Conservation (phyloP, 2,329 filamentous ascomycete species). For the Trichoderma hamatum region DNA sequence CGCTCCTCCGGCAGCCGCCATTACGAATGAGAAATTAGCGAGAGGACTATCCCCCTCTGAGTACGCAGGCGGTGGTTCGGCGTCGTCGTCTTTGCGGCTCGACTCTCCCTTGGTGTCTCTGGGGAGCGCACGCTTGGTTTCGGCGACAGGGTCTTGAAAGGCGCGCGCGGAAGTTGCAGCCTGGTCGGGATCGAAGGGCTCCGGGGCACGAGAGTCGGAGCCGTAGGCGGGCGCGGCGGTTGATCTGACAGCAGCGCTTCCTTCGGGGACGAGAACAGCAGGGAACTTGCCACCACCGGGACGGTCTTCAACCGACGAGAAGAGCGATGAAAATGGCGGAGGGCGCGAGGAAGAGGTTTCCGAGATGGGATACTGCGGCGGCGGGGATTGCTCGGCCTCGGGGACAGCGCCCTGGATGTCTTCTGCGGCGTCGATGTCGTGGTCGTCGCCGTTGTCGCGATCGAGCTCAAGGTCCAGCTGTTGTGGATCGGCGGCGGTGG, state of each 20-base stretch:
- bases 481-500: conserved; percentile 29
- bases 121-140: conserved; percentile 85
- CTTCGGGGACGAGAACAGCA: conserved; percentile 34
- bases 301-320: conserved; percentile 46
- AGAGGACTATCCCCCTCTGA: conserved; percentile 93
- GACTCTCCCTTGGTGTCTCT: conserved; percentile 76
- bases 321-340: conserved; percentile 65
- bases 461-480: conserved; percentile 31
- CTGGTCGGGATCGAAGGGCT: conserved; percentile 43
- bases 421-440: conserved; percentile 29
- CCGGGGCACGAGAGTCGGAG: conserved; percentile 43
- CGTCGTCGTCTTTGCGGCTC: conserved; percentile 76
- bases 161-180: conserved; percentile 39
- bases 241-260: conserved; percentile 42
- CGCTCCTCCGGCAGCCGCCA: conserved; percentile 95
- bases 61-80: conserved; percentile 93
- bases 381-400: conserved; percentile 52
- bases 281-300: conserved; percentile 38
- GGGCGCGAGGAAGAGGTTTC: conserved; percentile 57
- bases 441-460: conserved; percentile 30
- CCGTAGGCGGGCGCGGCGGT: conserved; percentile 60
- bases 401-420: conserved; percentile 29
- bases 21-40: conserved; percentile 90
- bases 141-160: conserved; percentile 60
- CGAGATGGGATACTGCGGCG: conserved; percentile 62